Evolutionary conservation across 257 asterid species (phyloP).

Genomic region (Ilex aquifolium): DNA sequence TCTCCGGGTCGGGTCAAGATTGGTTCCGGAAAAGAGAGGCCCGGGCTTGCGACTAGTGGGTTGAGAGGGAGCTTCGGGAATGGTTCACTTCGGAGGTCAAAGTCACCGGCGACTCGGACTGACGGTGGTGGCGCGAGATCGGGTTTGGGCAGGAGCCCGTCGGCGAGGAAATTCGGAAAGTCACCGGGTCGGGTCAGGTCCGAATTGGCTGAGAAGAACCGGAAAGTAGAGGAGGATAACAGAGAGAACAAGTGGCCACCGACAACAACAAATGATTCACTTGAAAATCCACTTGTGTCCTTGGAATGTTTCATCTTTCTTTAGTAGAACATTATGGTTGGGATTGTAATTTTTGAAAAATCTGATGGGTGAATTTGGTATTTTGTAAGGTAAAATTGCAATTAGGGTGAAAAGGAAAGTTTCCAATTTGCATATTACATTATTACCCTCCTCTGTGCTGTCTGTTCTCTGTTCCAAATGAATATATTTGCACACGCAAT

Average conservation of each 20-base stretch:
- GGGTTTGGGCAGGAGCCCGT: conserved; percentile 37
- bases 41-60: conserved; percentile 15
- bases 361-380: too few species aligned
- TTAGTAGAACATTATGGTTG: too few species aligned
- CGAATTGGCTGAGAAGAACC: conserved; percentile 41
- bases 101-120: conserved; percentile 51
- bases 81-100: conserved; percentile 57
- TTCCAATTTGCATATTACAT: too few species aligned
- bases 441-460: too few species aligned
- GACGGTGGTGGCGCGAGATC: conserved; percentile 24
- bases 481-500: too few species aligned
- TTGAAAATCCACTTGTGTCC: too few species aligned
- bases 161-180: conserved; percentile 46
- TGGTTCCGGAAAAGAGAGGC: conserved; percentile 15
- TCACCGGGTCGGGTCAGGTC: conserved; percentile 61
- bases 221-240: not conserved
- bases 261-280: too few species aligned
- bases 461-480: too few species aligned
- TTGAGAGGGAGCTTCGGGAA: conserved; percentile 43
- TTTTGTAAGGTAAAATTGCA: too few species aligned
- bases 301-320: too few species aligned
- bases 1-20: conserved; percentile 45
- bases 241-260: not conserved
- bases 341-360: too few species aligned
- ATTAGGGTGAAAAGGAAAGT: too few species aligned